phyloP scores from a whole-genome alignment of 2,329 filamentous ascomycete genomes.

The Colletotrichum truncatum region DNA sequence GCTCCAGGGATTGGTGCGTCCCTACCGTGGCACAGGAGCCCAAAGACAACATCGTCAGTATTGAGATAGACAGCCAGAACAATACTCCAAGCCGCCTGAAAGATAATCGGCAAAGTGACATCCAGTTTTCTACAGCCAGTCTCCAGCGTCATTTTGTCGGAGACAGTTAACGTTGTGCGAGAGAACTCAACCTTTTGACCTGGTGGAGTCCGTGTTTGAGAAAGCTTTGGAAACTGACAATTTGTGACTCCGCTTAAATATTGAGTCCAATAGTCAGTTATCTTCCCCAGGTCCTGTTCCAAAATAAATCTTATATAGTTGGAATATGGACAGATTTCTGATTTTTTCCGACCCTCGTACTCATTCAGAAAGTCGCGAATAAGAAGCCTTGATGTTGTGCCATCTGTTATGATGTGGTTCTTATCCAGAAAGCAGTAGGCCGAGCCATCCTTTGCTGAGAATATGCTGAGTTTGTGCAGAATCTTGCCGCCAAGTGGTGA shows the following conservation, averaged over 20 bases:
- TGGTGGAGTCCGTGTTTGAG: not conserved
- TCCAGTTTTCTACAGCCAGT: conserved; percentile 44
- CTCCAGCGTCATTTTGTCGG: not conserved
- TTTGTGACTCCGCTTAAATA: not conserved
- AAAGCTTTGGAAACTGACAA: not conserved
- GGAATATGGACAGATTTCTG: not conserved
- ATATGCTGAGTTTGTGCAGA: not conserved
- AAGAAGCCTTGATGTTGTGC: conserved; percentile 7
- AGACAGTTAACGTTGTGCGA: not conserved
- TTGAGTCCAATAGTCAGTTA: not conserved
- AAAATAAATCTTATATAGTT: conserved; percentile 5
- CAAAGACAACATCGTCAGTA: conserved; percentile 78
- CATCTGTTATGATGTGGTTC: conserved; percentile 20
- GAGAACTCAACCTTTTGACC: not conserved
- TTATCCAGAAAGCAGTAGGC: conserved; percentile 12
- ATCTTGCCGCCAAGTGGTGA: not conserved
- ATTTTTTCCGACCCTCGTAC: not conserved
- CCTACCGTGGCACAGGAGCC: conserved; percentile 68
- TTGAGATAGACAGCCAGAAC: conserved; percentile 81
- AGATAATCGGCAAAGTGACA: conserved; percentile 77
- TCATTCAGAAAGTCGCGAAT: not conserved
- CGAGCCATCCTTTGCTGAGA: not conserved
- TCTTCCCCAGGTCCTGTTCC: not conserved
- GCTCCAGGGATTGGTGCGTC: conserved; percentile 55
- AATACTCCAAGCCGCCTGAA: conserved; percentile 82